Evolutionary conservation across 1,139 yeast species (phyloP), one percentile per base, ranked within the genome.

Genomic region (Lodderomyces beijingensis): DNA sequence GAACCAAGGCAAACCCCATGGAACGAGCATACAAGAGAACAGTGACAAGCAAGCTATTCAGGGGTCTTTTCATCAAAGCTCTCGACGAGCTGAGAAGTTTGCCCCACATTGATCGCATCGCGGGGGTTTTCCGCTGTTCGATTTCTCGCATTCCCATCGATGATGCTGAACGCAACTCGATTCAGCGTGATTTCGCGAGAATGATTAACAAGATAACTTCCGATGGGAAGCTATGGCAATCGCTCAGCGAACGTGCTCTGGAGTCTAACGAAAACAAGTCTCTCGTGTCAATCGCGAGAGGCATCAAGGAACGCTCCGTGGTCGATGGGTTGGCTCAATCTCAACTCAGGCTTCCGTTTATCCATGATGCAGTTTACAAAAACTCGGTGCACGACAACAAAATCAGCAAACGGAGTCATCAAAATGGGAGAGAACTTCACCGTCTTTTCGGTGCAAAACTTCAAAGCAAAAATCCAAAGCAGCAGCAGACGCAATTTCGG

Each of bases 111-210:
- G 38, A 35, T 2, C 45, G 35, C 14, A 57, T 62, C 3, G 45
- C 59, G n/a, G 74, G 74, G 1, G 46, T 74, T 5, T 81, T 71
- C 43, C 51, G 61, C 25, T 63, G 72, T 36, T 45, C 52, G 8
- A 48, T 67, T 13, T 37, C 41, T 6, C 43, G 57, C 10, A 61
- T 65, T 3, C 81, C 84, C 0, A 54, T 55, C 0, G 39, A 41
- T 5, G 46, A 47, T 1, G 40, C 43, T 1, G 74, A 70, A 13
- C 36, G 52, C 30, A 36, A 44, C 2, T 43, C 46, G 16, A 54
- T 74, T 13, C 43, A 8, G 13, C 17, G 14, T 11, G 34, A 27
- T 17, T 18, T 31, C 3, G 29, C 18, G 9, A 12, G 18, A 10
- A 17, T 28, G 30, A 25, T 27, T 12, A 6, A 5, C 4, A 16